Evolutionary conservation across 2,329 filamentous ascomycete species (phyloP).

Genomic region (Neocatenulostroma microsporum): DNA sequence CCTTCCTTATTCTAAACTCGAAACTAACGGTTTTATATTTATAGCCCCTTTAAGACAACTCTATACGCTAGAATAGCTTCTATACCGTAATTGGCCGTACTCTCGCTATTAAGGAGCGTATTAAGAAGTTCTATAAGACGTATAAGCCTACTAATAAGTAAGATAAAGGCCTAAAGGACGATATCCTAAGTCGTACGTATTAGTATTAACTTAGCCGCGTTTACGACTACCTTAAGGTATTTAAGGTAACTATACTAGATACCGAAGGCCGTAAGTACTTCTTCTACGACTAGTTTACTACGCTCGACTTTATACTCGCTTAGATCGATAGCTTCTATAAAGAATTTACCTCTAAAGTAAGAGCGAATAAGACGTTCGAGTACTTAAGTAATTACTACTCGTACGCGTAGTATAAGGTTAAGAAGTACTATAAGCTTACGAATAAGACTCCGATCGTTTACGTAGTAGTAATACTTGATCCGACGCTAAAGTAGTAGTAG

Average conservation of each 20-base stretch:
- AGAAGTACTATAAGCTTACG: constrained; percentile 7
- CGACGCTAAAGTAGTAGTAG: constrained; percentile 4
- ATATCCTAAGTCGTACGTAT: constrained; percentile 3
- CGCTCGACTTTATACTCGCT: constrained; percentile 5
- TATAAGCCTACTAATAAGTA: constrained; percentile 1
- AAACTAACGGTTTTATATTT: too few species aligned
- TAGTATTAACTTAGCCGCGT: constrained; percentile 7
- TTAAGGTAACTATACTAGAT: constrained; percentile 6
- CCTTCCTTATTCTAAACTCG: too few species aligned
- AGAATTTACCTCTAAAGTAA: constrained; percentile 6
- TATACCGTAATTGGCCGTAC: constrained; percentile 4
- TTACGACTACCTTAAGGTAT: constrained; percentile 6
- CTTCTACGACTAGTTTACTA: constrained; percentile 6
- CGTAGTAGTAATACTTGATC: constrained; percentile 4
- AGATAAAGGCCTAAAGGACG: constrained; percentile 2
- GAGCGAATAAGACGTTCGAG: too few species aligned
- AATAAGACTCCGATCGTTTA: constrained; percentile 8
- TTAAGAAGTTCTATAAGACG: constrained; percentile 5
- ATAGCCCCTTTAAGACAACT: constrained; percentile 8
- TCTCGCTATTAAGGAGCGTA: constrained; percentile 4
- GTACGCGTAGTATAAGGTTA: constrained; percentile 6
- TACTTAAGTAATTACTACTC: constrained; percentile 5
- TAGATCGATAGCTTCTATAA: constrained; percentile 3
- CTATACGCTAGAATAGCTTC: constrained; percentile 7
- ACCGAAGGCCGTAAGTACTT: constrained; percentile 6